Evolutionary conservation across 2,329 filamentous ascomycete genomes (phyloP), one percentile per base, ranked within the genome.

Genomic region (Pestalotiopsis sp.): DNA sequence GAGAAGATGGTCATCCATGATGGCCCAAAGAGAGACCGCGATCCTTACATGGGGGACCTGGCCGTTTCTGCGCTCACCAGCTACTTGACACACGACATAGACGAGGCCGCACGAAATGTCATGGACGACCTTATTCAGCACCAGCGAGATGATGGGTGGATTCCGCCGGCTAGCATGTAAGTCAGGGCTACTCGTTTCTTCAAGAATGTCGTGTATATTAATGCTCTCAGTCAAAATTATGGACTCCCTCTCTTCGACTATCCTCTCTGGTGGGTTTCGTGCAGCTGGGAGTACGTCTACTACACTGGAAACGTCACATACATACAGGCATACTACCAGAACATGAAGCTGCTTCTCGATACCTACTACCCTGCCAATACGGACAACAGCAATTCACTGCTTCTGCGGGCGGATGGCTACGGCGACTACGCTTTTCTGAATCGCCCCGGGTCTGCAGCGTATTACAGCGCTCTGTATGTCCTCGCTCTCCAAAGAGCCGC

Each of bases 391-490:
- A 85, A 81, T 0, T 75, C 76, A 0, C 78, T 85, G 0, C 76
- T 87, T 2, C 76, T 80, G 23, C 85, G 86, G 67, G 79, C 78
- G 2, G 77, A 75, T 4, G 78, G 77, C 1, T 85, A 85, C 68
- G 85, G 85, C 3, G 85, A 87, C 72, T 87, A 83, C 71, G 85
- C 84, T 0, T 87, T 87, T 71, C 74, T 87, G 1, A 79, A 79
- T 1, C 80, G 85, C 3, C 79, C 75, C 25, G 85, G 85, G 0
- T 76, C 82, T 1, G 81, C 86, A 25, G 85, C 84, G 0, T 87
- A 87, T 69, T 87, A 86, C 79, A 87, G 84, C 68, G 83, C 83
- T 0, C 77, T 87, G 3, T 86, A 87, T 67, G 80, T 85, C 2
- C 77, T 83, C 6, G 84, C 85, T 0, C 77, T 87, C 1, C 73